Conservation (phyloP, 306 rosid species). For the Urtica urens region DNA sequence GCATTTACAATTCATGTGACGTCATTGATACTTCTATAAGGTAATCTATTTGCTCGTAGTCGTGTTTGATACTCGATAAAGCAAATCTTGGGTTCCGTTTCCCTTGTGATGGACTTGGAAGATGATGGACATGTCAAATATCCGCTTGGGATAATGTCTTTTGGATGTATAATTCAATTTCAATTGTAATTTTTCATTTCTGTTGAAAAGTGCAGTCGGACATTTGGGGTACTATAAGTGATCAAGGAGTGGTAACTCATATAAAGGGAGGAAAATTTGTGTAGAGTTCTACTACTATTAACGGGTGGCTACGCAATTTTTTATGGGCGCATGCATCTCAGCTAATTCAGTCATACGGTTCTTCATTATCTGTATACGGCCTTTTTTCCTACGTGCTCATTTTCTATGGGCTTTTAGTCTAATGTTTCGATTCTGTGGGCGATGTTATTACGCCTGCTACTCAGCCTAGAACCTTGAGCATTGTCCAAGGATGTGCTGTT, state of each 20-base stretch:
- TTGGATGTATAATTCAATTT: constrained; percentile 1
- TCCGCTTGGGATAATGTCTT: neutral
- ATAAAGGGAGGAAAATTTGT: neutral
- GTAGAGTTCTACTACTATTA: constrained; percentile 5
- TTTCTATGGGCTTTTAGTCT: no score
- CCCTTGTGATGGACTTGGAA: neutral
- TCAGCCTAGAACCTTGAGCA: neutral
- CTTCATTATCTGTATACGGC: no score
- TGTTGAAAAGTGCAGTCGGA: neutral
- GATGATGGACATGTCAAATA: neutral
- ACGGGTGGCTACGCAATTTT: neutral
- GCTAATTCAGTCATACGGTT: no score
- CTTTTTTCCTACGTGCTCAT: no score
- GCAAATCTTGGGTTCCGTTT: no score
- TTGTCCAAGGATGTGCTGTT: neutral
- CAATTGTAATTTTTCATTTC: neutral
- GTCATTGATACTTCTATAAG: neutral
- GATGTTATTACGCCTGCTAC: neutral
- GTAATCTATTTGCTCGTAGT: constrained; percentile 1
- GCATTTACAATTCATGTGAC: constrained; percentile 6
- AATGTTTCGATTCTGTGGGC: no score
- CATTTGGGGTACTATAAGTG: neutral
- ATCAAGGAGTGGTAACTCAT: constrained; percentile 1
- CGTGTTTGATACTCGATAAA: no score
- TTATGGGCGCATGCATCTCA: no score